A percentile compares a stretch with the other conserved stretches of the same genome.
These are phyloP conservation scores for Hypoxylon lenormandii DNA, from an alignment of 495 filamentous ascomycete genomes.

Conservation along the genomic window DNA sequence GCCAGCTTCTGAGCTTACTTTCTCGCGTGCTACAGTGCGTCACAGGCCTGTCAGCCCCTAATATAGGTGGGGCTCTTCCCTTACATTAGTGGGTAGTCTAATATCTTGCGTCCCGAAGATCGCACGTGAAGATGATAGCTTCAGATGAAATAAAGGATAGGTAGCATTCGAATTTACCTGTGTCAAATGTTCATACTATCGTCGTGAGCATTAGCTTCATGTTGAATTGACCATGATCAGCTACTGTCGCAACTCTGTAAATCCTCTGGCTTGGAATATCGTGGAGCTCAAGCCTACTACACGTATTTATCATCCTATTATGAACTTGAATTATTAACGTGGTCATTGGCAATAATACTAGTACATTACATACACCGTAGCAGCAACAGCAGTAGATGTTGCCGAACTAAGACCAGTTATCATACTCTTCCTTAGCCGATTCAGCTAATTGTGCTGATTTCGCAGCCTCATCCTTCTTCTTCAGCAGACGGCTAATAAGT, in stretches of 20 bases:
- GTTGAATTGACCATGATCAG: too few species aligned
- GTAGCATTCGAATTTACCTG: background rate
- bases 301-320: too few species aligned
- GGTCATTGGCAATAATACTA: background rate
- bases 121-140: slow-evolving; percentile 35
- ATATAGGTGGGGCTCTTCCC: slow-evolving; percentile 15
- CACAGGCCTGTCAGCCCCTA: slow-evolving; percentile 23
- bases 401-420: slow-evolving; percentile 38
- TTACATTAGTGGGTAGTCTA: slow-evolving; percentile 30
- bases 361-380: background rate
- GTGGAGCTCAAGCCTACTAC: too few species aligned
- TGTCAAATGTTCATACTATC: too few species aligned
- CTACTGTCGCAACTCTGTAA: too few species aligned
- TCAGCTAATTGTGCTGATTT: slow-evolving; percentile 23
- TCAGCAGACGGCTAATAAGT: slow-evolving; percentile 66
- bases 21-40: slow-evolving; percentile 28
- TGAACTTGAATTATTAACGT: too few species aligned
- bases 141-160: background rate
- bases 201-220: too few species aligned
- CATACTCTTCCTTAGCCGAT: slow-evolving; percentile 31
- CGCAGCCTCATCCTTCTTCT: slow-evolving; percentile 61
- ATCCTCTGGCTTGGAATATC: too few species aligned
- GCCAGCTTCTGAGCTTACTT: slow-evolving; percentile 22
- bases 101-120: slow-evolving; percentile 17
- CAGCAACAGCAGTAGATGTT: background rate